These are phyloP conservation scores for Zychaea mexicana DNA, from an alignment of 371 early-diverging fungal genomes.

Conservation along the genomic window DNA sequence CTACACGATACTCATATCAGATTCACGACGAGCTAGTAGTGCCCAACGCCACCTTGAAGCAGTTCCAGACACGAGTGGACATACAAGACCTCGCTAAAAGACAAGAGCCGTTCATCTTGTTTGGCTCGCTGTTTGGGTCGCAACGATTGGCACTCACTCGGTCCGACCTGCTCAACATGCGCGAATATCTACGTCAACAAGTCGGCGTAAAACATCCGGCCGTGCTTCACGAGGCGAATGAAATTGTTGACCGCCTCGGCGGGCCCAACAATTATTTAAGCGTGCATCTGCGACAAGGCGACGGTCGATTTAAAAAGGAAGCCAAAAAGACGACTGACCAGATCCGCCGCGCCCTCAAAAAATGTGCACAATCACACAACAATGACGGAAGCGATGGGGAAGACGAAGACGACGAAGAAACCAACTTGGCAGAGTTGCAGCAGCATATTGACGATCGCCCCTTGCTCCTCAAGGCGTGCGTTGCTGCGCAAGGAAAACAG, in stretches of 20 bases:
- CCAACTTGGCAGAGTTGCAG: no score
- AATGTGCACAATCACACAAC: neutral
- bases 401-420: neutral
- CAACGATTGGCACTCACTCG: conserved; percentile 16
- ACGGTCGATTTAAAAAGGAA: conserved; percentile 26
- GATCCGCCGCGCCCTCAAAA: conserved; percentile 8
- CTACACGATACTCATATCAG: conserved; percentile 29
- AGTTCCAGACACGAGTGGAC: conserved; percentile 15
- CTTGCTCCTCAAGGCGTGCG: conserved; percentile 9
- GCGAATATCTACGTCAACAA: conserved; percentile 13
- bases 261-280: conserved; percentile 28
- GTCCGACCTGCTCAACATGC: conserved; percentile 6
- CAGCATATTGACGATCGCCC: neutral
- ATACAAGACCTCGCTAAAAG: conserved; percentile 19
- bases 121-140: conserved; percentile 37
- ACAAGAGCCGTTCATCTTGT: conserved; percentile 30
- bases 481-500: conserved; percentile 1
- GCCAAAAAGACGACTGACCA: conserved; percentile 20
- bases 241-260: conserved; percentile 27
- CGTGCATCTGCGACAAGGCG: conserved; percentile 38
- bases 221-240: conserved; percentile 16
- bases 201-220: conserved; percentile 24
- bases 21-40: conserved; percentile 22
- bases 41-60: conserved; percentile 2
- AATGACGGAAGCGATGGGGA: neutral